Evolutionary conservation across 1,139 yeast genomes (phyloP), one percentile per base, ranked within the genome.

Genomic region (Yamadazyma blattariae): DNA sequence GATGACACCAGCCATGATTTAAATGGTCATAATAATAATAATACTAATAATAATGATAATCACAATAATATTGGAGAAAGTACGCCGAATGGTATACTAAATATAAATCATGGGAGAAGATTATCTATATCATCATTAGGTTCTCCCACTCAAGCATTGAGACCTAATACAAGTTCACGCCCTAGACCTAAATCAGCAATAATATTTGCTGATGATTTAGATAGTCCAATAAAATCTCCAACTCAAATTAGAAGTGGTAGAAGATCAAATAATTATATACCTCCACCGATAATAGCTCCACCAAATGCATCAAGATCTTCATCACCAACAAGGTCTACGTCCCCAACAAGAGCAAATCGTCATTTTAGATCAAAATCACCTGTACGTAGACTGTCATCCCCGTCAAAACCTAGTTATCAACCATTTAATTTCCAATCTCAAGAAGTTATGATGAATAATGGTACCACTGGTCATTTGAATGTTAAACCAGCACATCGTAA

Each of bases 401-500:
- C 71, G 1, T 41, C 57, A 4, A 67, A 65, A 30, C 5, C 24
- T 6, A 41, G 50, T 15, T 51, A 54, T 30, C 64, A 50, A 39
- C 75, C 76, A 7, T 70, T 70, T 52, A 70, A 70, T 45, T 70
- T 70, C 52, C 56, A 67, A 47, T 65, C 73, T 5, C 74, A 67
- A 41, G 74, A 67, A 40, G 48, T 66, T 27, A 52, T 59, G 58
- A 38, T 50, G 38, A 52, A 56, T 32, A 59, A 56, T 44, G 50
- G 55, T n/a, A 56, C 64, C 8, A 49, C 50, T 25, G 50, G 46
- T 25, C 55, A 64, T 5, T 49, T 67, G 20, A 56, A 51, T 46
- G 58, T 61, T 12, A 74, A 71, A 43, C 76, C 90, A 0, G 79
- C 85, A 0, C 94, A 87, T 51, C 78, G 97, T 64, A 82, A 90